Base-by-base conservation (phyloP, 352 stramenopile species). In the Phytopythium vexans region DNA sequence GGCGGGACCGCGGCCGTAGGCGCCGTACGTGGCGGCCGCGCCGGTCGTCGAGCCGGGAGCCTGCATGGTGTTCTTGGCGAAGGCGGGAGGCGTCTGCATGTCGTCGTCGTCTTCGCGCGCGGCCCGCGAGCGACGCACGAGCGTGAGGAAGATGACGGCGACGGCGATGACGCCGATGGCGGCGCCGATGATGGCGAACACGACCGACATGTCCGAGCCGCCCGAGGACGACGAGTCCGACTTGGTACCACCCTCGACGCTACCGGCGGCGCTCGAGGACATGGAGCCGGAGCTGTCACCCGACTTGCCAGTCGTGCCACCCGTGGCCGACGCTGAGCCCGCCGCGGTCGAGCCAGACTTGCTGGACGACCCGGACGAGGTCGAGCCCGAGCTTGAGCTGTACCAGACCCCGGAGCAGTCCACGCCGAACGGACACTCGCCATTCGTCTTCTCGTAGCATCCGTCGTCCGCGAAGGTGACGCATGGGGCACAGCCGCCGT, bases 91-190 rank as follows among this genome's bases (percentile, higher is more conserved):
- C 7, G 70, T 71, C 12, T 67, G 49, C n/a, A 78, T 67, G 14
- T 86, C 74, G 3, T 88, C 74, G 6, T 89, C 80, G 15, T 89
- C 79, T 3, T 88, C 75, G 14, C 51, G 49, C 12, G 74, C 68
- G 1, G 74, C 68, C n/a, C 76, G 79, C 36, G 80, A 90, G 41
- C 80, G 80, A 43, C 80, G 80, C 55, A 90, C 80, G 16, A 90
- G 74, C 39, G 76, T 85, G 41, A 90, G 62, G 61, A 90, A 90
- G 41, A 90, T 90, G 3, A 90, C 70, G 14, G 72, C 80, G 8
- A 90, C 80, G 9, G 80, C 80, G 57, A 90, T 88, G n/a, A 90
- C 77, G 43, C 80, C 80, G 38, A 90, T 90, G 2, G 80, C 77
- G 11, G 77, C 80, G 10, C 80, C 80, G 38, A 90, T 85, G 49